phyloP scores from a whole-genome alignment of 2,329 filamentous ascomycete species.

The Lecanicillium sp. region DNA sequence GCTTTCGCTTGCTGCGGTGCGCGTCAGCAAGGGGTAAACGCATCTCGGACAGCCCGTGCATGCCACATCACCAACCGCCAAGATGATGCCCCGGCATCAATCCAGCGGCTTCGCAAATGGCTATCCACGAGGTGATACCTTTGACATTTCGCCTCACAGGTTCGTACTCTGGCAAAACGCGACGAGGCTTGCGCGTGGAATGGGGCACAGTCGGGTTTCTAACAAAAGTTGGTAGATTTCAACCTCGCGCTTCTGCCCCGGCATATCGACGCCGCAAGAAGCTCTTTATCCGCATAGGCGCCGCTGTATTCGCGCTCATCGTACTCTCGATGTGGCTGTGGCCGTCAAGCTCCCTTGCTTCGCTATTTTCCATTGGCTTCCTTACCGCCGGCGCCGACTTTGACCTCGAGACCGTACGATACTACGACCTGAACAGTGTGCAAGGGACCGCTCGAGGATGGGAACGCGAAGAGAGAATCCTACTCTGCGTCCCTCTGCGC shows the following conservation, averaged over 20 bases:
- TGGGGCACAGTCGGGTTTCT: background rate
- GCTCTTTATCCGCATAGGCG: conserved; percentile 60
- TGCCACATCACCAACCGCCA: conserved; percentile 26
- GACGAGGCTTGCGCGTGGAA: background rate
- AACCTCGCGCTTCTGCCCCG: conserved; percentile 68
- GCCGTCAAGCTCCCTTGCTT: conserved; percentile 55
- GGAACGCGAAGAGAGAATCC: conserved; percentile 91
- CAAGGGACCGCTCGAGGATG: conserved; percentile 88
- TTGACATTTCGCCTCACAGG: conserved; percentile 86
- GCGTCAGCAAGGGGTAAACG: conserved; percentile 8
- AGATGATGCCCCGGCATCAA: conserved; percentile 82
- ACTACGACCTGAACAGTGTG: conserved; percentile 90
- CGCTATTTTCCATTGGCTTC: conserved; percentile 60
- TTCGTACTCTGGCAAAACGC: conserved; percentile 34
- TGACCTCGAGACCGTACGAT: conserved; percentile 88
- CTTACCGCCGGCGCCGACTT: conserved; percentile 60
- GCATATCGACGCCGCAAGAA: conserved; percentile 66
- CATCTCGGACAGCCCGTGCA: background rate
- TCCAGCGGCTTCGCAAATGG: conserved; percentile 71
- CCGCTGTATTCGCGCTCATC: conserved; percentile 49
- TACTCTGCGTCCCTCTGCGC: conserved; percentile 87
- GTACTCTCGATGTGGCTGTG: conserved; percentile 71
- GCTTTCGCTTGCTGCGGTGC: background rate
- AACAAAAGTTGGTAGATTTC: conserved; percentile 57
- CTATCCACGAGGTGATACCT: conserved; percentile 68